Evolutionary conservation across 805 yeast species (phyloP).

Genomic region (Pichia kluyveri): DNA sequence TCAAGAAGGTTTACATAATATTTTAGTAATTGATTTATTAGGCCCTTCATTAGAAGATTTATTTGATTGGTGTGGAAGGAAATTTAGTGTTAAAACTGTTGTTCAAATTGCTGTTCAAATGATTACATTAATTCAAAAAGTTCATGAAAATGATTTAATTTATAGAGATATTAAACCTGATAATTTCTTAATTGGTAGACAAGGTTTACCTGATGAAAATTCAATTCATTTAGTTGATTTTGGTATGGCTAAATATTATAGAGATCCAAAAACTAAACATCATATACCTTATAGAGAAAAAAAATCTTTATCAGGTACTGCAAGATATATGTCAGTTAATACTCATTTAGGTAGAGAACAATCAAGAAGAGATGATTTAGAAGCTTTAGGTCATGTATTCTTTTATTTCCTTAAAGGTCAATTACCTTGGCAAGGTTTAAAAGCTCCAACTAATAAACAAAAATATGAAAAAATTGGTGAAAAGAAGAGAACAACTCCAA

Average conservation of each 20-base stretch:
- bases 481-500: conserved; percentile 84
- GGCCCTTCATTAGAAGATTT: conserved; percentile 96
- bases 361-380: conserved; percentile 92
- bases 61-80: conserved; percentile 97
- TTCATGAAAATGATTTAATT: conserved; percentile 84
- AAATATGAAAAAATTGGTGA: conserved; percentile 97
- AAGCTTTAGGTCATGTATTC: conserved; percentile 93
- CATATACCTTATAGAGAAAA: conserved; percentile 97
- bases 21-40: conserved; percentile 83
- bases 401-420: conserved; percentile 91
- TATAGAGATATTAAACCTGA: conserved; percentile 98
- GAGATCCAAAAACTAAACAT: conserved; percentile 91
- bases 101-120: conserved; percentile 92
- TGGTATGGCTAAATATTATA: conserved; percentile 97
- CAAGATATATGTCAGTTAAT: conserved; percentile 96
- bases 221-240: conserved; percentile 87
- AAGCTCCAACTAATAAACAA: conserved; percentile 96
- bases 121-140: conserved; percentile 76
- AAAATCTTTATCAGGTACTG: conserved; percentile 93
- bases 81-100: conserved; percentile 79
- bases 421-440: conserved; percentile 97
- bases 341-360: conserved; percentile 97
- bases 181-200: conserved; percentile 88
- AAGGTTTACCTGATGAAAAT: conserved; percentile 76
- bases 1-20: conserved; percentile 95